A percentile compares a stretch with the other conserved stretches of the same genome.
These are phyloP conservation scores for Calocybe indica DNA, from an alignment of 768 basidiomycete genomes.

Conservation along the genomic window DNA sequence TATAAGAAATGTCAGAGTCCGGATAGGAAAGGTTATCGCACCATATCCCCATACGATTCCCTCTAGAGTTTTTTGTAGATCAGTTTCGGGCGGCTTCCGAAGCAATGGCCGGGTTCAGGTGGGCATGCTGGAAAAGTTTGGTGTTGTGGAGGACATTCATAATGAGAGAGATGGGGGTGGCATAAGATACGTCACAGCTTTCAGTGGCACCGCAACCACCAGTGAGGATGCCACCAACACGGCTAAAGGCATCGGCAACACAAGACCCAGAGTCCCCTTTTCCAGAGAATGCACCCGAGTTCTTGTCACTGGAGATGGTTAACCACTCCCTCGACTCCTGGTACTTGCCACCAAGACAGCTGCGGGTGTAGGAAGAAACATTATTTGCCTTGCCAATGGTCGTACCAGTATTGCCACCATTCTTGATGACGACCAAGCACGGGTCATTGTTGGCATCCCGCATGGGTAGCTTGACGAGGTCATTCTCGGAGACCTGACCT, in stretches of 20 bases:
- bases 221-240: slow-evolving; percentile 21
- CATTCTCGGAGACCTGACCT: slow-evolving; percentile 20
- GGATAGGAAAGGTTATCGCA: too few species aligned
- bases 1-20: too few species aligned
- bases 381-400: slow-evolving; percentile 24
- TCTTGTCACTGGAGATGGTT: slow-evolving; percentile 18
- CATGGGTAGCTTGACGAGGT: slow-evolving; percentile 20
- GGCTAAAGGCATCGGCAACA: slow-evolving; percentile 18
- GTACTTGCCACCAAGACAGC: slow-evolving; percentile 5
- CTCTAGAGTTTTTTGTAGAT: too few species aligned
- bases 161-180: slow-evolving; percentile 17
- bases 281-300: slow-evolving; percentile 27
- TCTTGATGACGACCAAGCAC: slow-evolving; percentile 28
- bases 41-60: too few species aligned
- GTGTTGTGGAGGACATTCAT: too few species aligned
- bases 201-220: slow-evolving; percentile 18
- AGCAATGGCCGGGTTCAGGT: too few species aligned
- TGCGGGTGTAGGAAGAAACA: slow-evolving; percentile 17
- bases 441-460: slow-evolving; percentile 15
- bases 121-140: too few species aligned
- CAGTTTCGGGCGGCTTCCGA: too few species aligned
- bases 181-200: slow-evolving; percentile 20
- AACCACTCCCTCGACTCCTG: slow-evolving; percentile 21
- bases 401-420: slow-evolving; percentile 19
- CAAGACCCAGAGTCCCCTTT: slow-evolving; percentile 33